Evolutionary conservation across 139 green algal species (phyloP), one percentile per base, ranked within the genome.

Genomic region (Chlamydomonas sp.): DNA sequence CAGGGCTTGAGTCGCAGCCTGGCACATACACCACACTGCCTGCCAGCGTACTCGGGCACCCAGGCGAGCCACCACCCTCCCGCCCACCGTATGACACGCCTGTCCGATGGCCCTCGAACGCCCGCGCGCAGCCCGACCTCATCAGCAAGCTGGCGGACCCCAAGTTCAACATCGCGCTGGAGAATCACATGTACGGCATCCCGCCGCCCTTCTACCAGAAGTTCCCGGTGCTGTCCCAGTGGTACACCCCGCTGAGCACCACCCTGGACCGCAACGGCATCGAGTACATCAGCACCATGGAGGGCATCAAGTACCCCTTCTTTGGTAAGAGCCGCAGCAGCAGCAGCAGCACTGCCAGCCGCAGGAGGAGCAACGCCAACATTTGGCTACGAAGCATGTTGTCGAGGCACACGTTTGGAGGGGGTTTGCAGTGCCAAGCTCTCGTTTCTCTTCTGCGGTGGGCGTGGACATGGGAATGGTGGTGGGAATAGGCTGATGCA

Each of bases 151-250:
- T 97, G 71, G 85, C 73, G 5, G 92, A 96, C 87, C 63, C 90
- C 7, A 18, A 78, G 15, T 81, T 89, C 58, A 97, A 97, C 91
- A 96, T 98, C 67, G 87, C 89, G 4, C 91, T 98, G 74, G 87
- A 97, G 89, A 98, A 97, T 90, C 95, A 98, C 86, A 92, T 94
- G 92, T 98, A 97, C 84, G 96, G 96, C 68, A 85, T 98, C 78
- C 94, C 95, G 1, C 95, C 96, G 0, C n/a, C 74, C 14, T 90
- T 94, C 85, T 97, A 97, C 90, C 31, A 94, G 64, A 89, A 87
- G 57, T 96, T 92, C 92, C 92, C 93, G 4, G 68, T 94, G 1
- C 90, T 97, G 89, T 73, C 88, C 0, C 59, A 96, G 59, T 92
- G 84, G 80, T 97, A 92, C 90, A 90, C 76, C 73, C 63, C 96